A percentile compares a stretch with the other conserved stretches of the same genome.
phyloP scores from a whole-genome alignment of 2,329 filamentous ascomycete species.

The Huntiella abstrusa region DNA sequence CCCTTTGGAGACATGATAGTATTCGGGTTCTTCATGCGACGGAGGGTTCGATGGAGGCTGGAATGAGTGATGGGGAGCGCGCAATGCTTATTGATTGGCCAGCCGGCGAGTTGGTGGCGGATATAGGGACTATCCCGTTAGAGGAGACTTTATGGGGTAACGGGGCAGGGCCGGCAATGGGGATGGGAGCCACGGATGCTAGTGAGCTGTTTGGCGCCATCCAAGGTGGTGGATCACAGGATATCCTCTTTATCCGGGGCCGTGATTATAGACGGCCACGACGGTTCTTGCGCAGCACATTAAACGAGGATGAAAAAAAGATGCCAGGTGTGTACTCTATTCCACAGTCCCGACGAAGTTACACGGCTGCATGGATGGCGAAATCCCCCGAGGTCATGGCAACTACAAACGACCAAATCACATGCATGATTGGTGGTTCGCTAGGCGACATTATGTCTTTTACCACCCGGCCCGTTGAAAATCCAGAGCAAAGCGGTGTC shows the following conservation, averaged over 20 bases:
- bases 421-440: conserved; percentile 64
- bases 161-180: conserved; percentile 16
- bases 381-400: conserved; percentile 57
- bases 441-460: conserved; percentile 64
- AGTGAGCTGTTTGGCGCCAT: conserved; percentile 71
- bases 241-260: conserved; percentile 31
- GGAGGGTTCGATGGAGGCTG: neutral
- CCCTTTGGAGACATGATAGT: neutral
- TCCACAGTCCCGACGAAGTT: conserved; percentile 47
- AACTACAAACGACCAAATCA: conserved; percentile 30
- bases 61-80: neutral
- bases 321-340: conserved; percentile 36
- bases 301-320: neutral
- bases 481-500: conserved; percentile 39
- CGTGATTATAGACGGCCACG: neutral
- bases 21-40: neutral
- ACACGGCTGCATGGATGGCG: conserved; percentile 75
- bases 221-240: conserved; percentile 70
- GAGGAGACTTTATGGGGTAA: no score
- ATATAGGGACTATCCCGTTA: no score
- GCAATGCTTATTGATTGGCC: no score
- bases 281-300: neutral
- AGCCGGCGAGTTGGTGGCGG: no score
- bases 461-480: conserved; percentile 27
- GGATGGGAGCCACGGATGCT: conserved; percentile 74